These are phyloP conservation scores for Alternaria metachromatica DNA, from an alignment of 2,329 filamentous ascomycete species.

Conservation along the genomic window DNA sequence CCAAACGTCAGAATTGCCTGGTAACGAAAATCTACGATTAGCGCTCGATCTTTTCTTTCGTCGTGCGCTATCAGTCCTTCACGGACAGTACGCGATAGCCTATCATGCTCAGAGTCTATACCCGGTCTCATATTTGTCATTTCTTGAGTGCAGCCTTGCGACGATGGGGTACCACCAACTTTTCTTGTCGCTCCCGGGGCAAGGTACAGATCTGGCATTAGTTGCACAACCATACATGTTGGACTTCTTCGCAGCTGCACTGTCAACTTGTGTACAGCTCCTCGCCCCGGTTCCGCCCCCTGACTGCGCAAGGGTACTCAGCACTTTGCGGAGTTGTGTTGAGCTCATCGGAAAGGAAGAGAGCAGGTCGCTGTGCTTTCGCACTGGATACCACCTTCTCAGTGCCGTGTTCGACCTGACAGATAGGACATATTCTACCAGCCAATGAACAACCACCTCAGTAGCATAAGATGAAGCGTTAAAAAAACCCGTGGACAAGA, in stretches of 20 bases:
- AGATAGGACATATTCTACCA: not conserved
- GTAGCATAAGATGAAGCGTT: not conserved
- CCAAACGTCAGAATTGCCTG: not conserved
- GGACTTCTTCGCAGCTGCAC: constrained; percentile 27
- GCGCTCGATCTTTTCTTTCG: not conserved
- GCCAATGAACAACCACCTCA: not conserved
- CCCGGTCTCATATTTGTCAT: not conserved
- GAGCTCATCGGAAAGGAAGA: constrained; percentile 23
- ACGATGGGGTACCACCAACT: not conserved
- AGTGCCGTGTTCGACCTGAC: constrained; percentile 10
- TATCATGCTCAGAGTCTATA: not conserved
- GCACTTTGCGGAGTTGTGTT: constrained; percentile 20
- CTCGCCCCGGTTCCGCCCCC: not conserved
- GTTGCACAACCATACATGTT: constrained; percentile 29
- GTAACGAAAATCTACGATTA: not conserved
- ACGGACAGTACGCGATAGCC: not conserved
- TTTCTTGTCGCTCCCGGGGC: not conserved
- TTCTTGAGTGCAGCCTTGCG: not conserved
- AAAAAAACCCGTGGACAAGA: not conserved
- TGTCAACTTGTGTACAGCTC: constrained; percentile 27
- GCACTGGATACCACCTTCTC: constrained; percentile 18
- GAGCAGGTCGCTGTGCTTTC: constrained; percentile 21
- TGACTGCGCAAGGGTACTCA: constrained; percentile 5
- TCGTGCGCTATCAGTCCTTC: not conserved
- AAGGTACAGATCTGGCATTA: constrained; percentile 9